Conservation (phyloP, 2,329 filamentous ascomycete species). For the Alternaria postmessia region DNA sequence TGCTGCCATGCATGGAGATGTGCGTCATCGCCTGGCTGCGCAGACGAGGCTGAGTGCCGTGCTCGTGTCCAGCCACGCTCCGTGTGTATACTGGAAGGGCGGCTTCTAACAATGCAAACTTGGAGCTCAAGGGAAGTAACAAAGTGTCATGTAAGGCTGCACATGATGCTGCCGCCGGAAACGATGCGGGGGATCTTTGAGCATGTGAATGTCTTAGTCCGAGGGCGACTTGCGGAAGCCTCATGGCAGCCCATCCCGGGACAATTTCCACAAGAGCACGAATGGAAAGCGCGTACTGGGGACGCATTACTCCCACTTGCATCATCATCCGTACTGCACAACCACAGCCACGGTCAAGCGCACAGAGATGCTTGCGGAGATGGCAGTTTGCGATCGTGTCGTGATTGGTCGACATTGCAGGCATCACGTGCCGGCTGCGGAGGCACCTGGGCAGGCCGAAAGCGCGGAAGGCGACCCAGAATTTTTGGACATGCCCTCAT, state of each 20-base stretch:
- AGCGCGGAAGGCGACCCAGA: conserved; percentile 41
- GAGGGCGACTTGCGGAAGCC: conserved; percentile 21
- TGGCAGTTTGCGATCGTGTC: conserved; percentile 40
- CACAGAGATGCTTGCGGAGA: conserved; percentile 3
- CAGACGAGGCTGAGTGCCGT: conserved; percentile 33
- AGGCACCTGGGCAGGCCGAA: conserved; percentile 26
- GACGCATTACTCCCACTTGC: not conserved
- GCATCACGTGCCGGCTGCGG: conserved; percentile 35
- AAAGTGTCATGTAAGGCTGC: conserved; percentile 17
- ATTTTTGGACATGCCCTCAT: conserved; percentile 31
- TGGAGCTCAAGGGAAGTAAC: not conserved
- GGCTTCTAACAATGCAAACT: not conserved
- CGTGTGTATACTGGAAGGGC: not conserved
- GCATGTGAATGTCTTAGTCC: conserved; percentile 41
- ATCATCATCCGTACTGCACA: not conserved
- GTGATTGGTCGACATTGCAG: conserved; percentile 37
- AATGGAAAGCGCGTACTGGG: not conserved
- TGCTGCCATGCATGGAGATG: conserved; percentile 53
- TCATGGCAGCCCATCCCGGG: conserved; percentile 7
- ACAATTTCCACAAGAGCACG: not conserved
- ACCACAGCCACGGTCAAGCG: conserved; percentile 1
- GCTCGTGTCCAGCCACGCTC: conserved; percentile 25
- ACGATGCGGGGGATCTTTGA: conserved; percentile 28
- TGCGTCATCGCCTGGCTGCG: conserved; percentile 48
- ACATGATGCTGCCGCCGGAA: conserved; percentile 24